phyloP scores from a whole-genome alignment of 306 rosid genomes.

The Sphenostylis stenocarpa region DNA sequence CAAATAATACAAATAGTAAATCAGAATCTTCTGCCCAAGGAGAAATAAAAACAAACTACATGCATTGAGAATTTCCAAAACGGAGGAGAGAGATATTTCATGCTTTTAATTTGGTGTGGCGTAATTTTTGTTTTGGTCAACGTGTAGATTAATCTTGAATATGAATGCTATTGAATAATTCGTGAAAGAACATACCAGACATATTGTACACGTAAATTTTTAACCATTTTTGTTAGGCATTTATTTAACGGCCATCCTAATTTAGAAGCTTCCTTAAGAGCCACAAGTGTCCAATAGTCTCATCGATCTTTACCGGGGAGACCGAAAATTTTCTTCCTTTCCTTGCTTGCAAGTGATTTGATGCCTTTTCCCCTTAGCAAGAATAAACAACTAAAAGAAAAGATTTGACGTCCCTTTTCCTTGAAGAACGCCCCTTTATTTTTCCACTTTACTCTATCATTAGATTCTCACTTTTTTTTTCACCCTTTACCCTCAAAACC shows the following conservation, averaged over 20 bases:
- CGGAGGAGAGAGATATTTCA: not conserved
- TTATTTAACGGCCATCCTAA: not conserved
- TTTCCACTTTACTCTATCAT: conserved; percentile 52
- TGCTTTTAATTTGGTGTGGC: conserved; percentile 5
- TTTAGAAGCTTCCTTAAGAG: conserved; percentile 22
- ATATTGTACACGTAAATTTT: not conserved
- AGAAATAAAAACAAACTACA: conserved; percentile 9
- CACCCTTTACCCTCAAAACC: not conserved
- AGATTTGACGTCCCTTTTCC: conserved; percentile 42
- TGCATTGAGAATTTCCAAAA: conserved; percentile 24
- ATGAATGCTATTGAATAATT: not conserved
- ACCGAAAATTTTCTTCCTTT: conserved; percentile 24
- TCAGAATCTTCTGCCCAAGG: conserved; percentile 15
- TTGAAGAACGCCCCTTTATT: conserved; percentile 43
- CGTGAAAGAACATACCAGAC: not conserved
- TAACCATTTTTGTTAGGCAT: not conserved
- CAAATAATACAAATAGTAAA: not conserved
- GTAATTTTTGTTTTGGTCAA: not conserved
- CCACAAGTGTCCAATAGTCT: not conserved
- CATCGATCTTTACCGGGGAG: conserved; percentile 4
- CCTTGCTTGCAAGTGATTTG: conserved; percentile 42
- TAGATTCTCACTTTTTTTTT: conserved; percentile 24
- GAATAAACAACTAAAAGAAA: conserved; percentile 29
- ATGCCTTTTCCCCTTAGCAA: conserved; percentile 14
- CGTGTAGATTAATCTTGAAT: not conserved